Evolutionary conservation across 768 basidiomycete genomes (phyloP).

Genomic region (Daedaleopsis nitida): DNA sequence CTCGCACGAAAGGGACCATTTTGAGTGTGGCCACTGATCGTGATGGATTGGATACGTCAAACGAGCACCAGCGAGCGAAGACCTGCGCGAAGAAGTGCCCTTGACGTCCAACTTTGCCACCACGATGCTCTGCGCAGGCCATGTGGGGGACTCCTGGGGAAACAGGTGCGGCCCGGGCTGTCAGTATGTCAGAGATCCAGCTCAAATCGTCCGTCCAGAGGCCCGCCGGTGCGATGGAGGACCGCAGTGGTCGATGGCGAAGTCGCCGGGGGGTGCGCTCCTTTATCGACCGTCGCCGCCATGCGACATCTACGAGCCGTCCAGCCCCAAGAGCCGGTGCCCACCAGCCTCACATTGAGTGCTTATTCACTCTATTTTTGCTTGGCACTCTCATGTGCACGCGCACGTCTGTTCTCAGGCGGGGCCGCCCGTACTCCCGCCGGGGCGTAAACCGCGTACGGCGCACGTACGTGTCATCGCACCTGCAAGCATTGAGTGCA

Average conservation of each 20-base stretch:
- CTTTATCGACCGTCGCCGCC: neutral
- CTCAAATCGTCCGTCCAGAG: neutral
- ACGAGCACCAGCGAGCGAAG: neutral
- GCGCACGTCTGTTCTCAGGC: neutral
- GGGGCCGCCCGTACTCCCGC: neutral
- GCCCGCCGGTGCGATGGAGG: too few species aligned
- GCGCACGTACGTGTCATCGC: neutral
- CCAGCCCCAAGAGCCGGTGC: neutral
- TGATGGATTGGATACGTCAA: neutral
- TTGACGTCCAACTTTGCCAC: neutral
- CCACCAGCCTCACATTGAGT: neutral
- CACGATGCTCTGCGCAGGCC: neutral
- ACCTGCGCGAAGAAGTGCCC: neutral
- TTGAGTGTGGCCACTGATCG: neutral
- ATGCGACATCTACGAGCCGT: too few species aligned
- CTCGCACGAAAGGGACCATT: neutral
- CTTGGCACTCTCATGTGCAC: neutral
- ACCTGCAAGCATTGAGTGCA: neutral
- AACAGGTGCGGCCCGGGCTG: neutral
- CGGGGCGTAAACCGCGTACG: neutral
- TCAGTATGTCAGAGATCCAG: neutral
- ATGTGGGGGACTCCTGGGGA: neutral
- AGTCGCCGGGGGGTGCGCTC: neutral
- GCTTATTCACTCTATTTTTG: neutral
- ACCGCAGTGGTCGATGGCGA: neutral